A percentile compares a stretch with the other conserved stretches of the same genome.
Conservation (phyloP, 2,329 filamentous ascomycete species). For the Fusarium vanettenii region DNA sequence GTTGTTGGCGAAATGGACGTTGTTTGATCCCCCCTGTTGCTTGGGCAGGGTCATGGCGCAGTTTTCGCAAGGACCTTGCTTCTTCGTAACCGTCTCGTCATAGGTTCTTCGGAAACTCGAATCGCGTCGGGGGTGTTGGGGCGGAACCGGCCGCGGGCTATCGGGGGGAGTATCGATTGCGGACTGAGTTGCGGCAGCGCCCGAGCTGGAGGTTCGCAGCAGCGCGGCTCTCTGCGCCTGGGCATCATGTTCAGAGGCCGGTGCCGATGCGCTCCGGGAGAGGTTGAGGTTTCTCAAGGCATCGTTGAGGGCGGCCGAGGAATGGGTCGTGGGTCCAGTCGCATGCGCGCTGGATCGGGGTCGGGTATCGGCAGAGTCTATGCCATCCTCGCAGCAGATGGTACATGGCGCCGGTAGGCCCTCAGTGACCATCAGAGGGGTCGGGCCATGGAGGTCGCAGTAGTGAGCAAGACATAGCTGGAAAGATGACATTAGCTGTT, state of each 20-base stretch:
- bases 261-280: slow-evolving; percentile 56
- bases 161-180: slow-evolving; percentile 69
- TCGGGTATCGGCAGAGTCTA: slow-evolving; percentile 46
- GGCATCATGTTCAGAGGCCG: slow-evolving; percentile 58
- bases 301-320: slow-evolving; percentile 57
- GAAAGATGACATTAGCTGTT: slow-evolving; percentile 51
- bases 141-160: slow-evolving; percentile 60
- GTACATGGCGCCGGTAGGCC: slow-evolving; percentile 71
- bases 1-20: slow-evolving; percentile 50
- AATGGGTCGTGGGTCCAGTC: slow-evolving; percentile 47
- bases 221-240: slow-evolving; percentile 56
- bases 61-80: slow-evolving; percentile 74
- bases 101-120: slow-evolving; percentile 73
- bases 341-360: slow-evolving; percentile 55
- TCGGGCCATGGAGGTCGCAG: slow-evolving; percentile 77
- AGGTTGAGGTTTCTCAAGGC: slow-evolving; percentile 61
- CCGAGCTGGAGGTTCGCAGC: slow-evolving; percentile 53
- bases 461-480: slow-evolving; percentile 78
- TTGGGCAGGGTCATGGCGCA: slow-evolving; percentile 70
- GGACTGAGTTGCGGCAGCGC: slow-evolving; percentile 51
- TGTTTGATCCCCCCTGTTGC: slow-evolving; percentile 44
- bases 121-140: slow-evolving; percentile 59
- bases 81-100: slow-evolving; percentile 72
- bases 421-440: slow-evolving; percentile 77
- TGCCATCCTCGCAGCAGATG: slow-evolving; percentile 64